A percentile compares a stretch with the other conserved stretches of the same genome.
Evolutionary conservation across 345 rosid species (phyloP).

Genomic region (Eucalyptus decipiens): DNA sequence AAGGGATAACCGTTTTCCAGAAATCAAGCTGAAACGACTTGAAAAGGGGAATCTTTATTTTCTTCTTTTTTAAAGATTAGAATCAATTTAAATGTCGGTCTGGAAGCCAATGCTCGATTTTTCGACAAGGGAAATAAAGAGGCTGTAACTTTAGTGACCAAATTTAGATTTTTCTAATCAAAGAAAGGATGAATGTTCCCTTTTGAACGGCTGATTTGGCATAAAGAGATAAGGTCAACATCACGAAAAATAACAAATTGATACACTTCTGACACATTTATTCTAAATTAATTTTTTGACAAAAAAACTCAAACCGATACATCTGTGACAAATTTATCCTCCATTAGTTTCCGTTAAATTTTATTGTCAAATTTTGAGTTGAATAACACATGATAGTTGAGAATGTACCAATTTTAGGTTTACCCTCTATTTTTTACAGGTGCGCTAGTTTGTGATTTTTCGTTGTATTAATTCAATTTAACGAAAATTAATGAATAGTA

Average conservation of each 20-base stretch:
- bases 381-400: rapidly evolving
- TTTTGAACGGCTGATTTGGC: not conserved
- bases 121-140: too few relatives aligned
- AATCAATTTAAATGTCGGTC: not conserved
- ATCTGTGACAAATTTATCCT: rapidly evolving
- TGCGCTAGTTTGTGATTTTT: rapidly evolving
- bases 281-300: rapidly evolving
- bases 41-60: not conserved
- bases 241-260: rapidly evolving
- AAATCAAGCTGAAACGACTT: not conserved
- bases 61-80: not conserved
- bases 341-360: rapidly evolving
- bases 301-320: too few relatives aligned
- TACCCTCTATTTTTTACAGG: rapidly evolving
- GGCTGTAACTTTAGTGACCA: not conserved
- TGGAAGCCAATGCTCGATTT: not conserved
- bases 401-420: rapidly evolving
- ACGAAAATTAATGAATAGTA: rapidly evolving
- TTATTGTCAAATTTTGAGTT: too few relatives aligned
- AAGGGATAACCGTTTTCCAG: not conserved
- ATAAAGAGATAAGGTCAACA: too few relatives aligned
- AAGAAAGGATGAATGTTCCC: not conserved
- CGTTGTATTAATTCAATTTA: rapidly evolving
- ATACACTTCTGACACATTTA: rapidly evolving
- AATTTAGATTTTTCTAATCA: not conserved